Evolutionary conservation across 78 protist genomes (phyloP), one percentile per base, ranked within the genome.

Genomic region (Emiliania huxleyi): DNA sequence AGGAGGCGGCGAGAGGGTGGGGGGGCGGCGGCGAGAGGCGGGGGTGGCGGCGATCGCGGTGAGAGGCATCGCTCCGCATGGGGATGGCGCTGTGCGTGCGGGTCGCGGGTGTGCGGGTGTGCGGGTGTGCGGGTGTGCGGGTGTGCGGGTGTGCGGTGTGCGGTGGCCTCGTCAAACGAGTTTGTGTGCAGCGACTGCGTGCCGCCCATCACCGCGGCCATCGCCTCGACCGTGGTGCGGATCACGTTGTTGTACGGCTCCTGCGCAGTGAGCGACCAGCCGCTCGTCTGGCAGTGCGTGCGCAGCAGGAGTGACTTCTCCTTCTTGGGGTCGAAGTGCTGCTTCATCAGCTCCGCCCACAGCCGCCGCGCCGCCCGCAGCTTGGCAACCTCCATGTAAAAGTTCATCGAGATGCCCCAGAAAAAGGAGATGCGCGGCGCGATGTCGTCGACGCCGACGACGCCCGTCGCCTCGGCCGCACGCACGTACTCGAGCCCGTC

Each of bases 211-310:
- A 95, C 96, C 6, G 99, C 99, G 5, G 99, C 98, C 98, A 99
- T 97, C 3, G 99, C 99, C 91, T 99, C 99, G 37, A 99, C 94
- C 4, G 99, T 99, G 25, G 99, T 99, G 83, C 99, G 97, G 87
- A 99, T 91, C 49, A 98, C 93, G 94, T 91, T 91, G 90, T 91
- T 91, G 81, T 79, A 81, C 45, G 91, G 91, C 49, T 77, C 90
- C 90, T 43, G 99, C 85, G 97, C 99, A 15, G 99, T 98, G 37
- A 98, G 96, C 19, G 99, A 97, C 98, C 98, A 97, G 38, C 99
- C 99, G 2, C 96, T 91, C 3, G 98, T 98, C 85, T 98, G 99
- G 94, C 99, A 97, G 94, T 99, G 99, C 6, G 99, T 99, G 42
- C 99, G 95, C 35, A 99, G 97, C 95, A 98, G 87, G 71, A 97